phyloP scores from a whole-genome alignment of 192 early-diverging fungal genomes.

The Coemansia sp. region DNA sequence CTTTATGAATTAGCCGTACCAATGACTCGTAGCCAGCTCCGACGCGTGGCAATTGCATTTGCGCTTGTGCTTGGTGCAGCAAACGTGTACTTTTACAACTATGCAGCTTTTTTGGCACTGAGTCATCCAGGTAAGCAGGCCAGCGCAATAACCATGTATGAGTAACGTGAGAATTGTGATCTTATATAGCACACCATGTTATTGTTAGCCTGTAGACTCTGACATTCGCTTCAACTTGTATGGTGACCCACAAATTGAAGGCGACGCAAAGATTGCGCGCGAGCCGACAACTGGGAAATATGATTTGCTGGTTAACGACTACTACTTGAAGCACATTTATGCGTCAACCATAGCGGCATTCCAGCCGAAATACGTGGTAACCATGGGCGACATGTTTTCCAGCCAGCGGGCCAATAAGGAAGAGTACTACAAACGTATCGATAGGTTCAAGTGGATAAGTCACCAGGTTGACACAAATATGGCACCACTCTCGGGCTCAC shows the following conservation, averaged over 20 bases:
- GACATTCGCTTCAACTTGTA: conserved; percentile 59
- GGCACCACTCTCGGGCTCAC: neutral
- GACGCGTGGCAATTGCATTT: conserved; percentile 16
- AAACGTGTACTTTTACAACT: conserved; percentile 48
- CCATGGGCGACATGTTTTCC: conserved; percentile 68
- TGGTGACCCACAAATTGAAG: conserved; percentile 71
- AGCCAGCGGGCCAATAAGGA: conserved; percentile 61
- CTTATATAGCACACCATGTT: neutral
- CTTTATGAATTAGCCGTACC: neutral
- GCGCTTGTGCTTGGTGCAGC: conserved; percentile 17
- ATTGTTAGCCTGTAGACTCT: conserved; percentile 21
- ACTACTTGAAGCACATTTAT: conserved; percentile 60
- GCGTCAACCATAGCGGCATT: conserved; percentile 53
- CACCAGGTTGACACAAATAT: conserved; percentile 19
- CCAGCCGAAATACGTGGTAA: conserved; percentile 56
- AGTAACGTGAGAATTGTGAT: neutral
- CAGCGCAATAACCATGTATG: neutral
- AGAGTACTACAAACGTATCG: conserved; percentile 59
- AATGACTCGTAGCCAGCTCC: conserved; percentile 11
- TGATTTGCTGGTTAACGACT: conserved; percentile 62
- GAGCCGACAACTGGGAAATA: conserved; percentile 55
- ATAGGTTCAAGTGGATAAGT: conserved; percentile 61
- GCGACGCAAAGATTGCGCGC: conserved; percentile 60
- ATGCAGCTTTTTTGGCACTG: conserved; percentile 23
- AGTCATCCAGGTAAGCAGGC: conserved; percentile 24